A percentile compares a stretch with the other conserved stretches of the same genome.
phyloP scores from a whole-genome alignment of 1,284 basidiomycete genomes.

The Lignosus rhinocerotis region DNA sequence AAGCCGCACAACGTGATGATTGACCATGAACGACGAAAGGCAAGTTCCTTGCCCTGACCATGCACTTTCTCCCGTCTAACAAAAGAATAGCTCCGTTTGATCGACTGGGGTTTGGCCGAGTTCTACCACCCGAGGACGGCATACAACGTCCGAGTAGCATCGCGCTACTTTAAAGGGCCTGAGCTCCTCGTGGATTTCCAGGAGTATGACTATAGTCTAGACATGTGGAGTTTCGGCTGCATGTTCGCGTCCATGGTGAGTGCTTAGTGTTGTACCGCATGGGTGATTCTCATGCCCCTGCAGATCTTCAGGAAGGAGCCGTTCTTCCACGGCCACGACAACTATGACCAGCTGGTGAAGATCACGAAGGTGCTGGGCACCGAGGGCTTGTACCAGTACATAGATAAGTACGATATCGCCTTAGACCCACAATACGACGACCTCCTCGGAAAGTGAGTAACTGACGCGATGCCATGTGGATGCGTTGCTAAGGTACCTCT shows the following conservation, averaged over 20 bases:
- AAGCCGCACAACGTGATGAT: slow-evolving; percentile 99
- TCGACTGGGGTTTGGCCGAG: slow-evolving; percentile 99
- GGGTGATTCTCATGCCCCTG: neutral
- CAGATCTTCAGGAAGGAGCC: slow-evolving; percentile 99
- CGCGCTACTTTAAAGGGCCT: slow-evolving; percentile 97
- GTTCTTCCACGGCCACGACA: slow-evolving; percentile 99
- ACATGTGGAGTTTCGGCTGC: slow-evolving; percentile 99
- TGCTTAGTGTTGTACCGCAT: neutral
- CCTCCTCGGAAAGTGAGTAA: slow-evolving; percentile 71
- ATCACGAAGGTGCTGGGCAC: slow-evolving; percentile 98
- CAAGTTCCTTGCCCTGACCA: slow-evolving; percentile 33
- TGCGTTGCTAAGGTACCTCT: slow-evolving; percentile 12
- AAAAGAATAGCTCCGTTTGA: slow-evolving; percentile 75
- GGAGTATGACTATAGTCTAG: slow-evolving; percentile 94
- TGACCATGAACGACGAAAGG: slow-evolving; percentile 95
- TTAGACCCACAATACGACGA: slow-evolving; percentile 91
- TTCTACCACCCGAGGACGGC: slow-evolving; percentile 98
- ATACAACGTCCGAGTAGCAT: slow-evolving; percentile 98
- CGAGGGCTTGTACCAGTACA: slow-evolving; percentile 88
- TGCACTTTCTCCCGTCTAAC: neutral
- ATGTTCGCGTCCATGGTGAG: slow-evolving; percentile 98
- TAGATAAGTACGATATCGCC: slow-evolving; percentile 94
- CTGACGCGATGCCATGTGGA: slow-evolving; percentile 6
- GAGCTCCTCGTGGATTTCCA: slow-evolving; percentile 98
- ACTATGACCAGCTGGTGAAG: slow-evolving; percentile 98